Percentiles rank a stretch among this genome's conserved stretches.
Evolutionary conservation across 2,329 filamentous ascomycete species (phyloP).

Genomic region (Colletotrichum paranaense): DNA sequence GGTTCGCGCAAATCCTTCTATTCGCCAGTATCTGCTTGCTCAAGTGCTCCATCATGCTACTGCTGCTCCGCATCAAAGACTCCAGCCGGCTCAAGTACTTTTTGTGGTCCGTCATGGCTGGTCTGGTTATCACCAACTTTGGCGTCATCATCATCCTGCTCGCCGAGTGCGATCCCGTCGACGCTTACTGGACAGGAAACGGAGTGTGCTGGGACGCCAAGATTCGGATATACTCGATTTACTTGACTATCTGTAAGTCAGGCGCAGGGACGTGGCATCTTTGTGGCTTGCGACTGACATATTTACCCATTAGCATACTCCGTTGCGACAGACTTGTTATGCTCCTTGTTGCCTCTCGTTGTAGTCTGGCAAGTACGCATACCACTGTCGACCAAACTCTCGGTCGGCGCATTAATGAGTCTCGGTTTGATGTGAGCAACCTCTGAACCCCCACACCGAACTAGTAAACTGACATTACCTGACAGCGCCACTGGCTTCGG

Average conservation of each 20-base stretch:
- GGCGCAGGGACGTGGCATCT: too few relatives aligned
- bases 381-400: slow-evolving; percentile 44
- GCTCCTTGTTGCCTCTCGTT: slow-evolving; percentile 43
- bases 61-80: slow-evolving; percentile 54
- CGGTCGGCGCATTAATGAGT: slow-evolving; percentile 47
- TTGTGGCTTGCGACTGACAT: background rate
- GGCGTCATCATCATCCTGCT: slow-evolving; percentile 46
- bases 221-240: slow-evolving; percentile 48
- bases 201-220: slow-evolving; percentile 45
- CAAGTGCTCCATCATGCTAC: slow-evolving; percentile 54
- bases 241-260: slow-evolving; percentile 44
- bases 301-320: slow-evolving; percentile 38
- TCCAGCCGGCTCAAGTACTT: slow-evolving; percentile 43
- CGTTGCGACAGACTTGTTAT: slow-evolving; percentile 41
- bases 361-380: slow-evolving; percentile 48
- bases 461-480: background rate
- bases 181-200: slow-evolving; percentile 45
- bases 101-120: slow-evolving; percentile 46
- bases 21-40: slow-evolving; percentile 52
- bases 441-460: background rate
- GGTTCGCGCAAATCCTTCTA: slow-evolving; percentile 53
- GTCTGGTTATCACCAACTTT: slow-evolving; percentile 45
- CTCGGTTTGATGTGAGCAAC: slow-evolving; percentile 40
- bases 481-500: slow-evolving; percentile 42
- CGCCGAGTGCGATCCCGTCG: slow-evolving; percentile 45